phyloP scores from a whole-genome alignment of 495 filamentous ascomycete genomes.

The Daldinia vernicosa region DNA sequence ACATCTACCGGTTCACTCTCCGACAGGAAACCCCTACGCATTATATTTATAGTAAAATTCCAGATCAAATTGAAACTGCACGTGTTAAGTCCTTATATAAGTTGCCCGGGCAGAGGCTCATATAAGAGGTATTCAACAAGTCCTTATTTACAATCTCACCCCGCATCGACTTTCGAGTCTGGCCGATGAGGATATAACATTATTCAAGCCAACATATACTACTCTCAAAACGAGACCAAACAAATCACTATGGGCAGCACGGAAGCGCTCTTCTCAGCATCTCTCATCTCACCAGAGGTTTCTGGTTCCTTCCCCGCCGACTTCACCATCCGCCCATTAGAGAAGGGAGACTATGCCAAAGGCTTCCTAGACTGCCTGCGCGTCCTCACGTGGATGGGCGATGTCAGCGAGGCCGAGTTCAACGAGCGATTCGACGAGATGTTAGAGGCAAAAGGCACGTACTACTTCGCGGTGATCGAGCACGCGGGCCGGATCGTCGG shows the following conservation, averaged over 20 bases:
- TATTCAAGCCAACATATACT: background rate
- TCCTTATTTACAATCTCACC: background rate
- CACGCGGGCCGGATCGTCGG: slow-evolving; percentile 74
- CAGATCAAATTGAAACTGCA: background rate
- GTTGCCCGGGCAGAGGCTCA: background rate
- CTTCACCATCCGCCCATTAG: slow-evolving; percentile 79
- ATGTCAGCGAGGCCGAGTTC: slow-evolving; percentile 74
- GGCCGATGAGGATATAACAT: background rate
- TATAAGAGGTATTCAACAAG: background rate
- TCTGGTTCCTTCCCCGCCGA: slow-evolving; percentile 68
- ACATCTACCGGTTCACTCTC: slow-evolving; percentile 3
- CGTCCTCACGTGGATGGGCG: slow-evolving; percentile 83
- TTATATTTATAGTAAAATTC: background rate
- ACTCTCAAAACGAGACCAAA: background rate
- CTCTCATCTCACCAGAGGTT: slow-evolving; percentile 75
- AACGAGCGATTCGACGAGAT: slow-evolving; percentile 82
- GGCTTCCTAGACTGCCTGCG: slow-evolving; percentile 82
- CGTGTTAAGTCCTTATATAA: background rate
- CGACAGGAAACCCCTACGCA: background rate
- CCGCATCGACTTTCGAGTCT: background rate
- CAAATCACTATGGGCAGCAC: slow-evolving; percentile 23
- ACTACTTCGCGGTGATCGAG: slow-evolving; percentile 79
- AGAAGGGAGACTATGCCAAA: slow-evolving; percentile 71
- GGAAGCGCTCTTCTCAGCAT: slow-evolving; percentile 69
- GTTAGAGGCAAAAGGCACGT: slow-evolving; percentile 70